Percentiles rank a stretch among this genome's conserved stretches.
phyloP scores from a whole-genome alignment of 345 rosid species.

The Punica granatum region DNA sequence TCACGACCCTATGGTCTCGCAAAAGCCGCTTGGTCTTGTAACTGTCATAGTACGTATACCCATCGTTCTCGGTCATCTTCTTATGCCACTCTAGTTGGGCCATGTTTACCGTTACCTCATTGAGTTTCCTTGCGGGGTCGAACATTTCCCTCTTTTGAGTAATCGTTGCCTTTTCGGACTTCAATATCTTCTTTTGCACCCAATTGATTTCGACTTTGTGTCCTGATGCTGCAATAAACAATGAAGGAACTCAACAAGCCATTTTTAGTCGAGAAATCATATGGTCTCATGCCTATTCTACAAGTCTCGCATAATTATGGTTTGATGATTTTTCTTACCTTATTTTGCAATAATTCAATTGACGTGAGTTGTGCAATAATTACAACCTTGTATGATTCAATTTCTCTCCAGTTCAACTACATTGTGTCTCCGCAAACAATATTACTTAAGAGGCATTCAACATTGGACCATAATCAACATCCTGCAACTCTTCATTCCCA shows the following conservation, averaged over 20 bases:
- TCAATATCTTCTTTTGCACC: not conserved
- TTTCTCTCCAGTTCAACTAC: not conserved
- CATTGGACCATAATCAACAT: slow-evolving; percentile 12
- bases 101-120: slow-evolving; percentile 33
- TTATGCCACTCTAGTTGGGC: slow-evolving; percentile 54
- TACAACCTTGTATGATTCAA: slow-evolving; percentile 13
- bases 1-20: not conserved
- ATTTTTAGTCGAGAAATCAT: not conserved
- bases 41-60: slow-evolving; percentile 52
- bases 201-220: not conserved
- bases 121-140: slow-evolving; percentile 28
- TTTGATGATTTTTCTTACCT: slow-evolving; percentile 16
- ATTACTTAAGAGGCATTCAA: slow-evolving; percentile 6
- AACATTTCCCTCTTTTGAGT: slow-evolving; percentile 11
- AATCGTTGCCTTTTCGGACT: slow-evolving; percentile 6
- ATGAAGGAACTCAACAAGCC: too few species aligned
- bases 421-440: slow-evolving; percentile 12
- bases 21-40: slow-evolving; percentile 18
- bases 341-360: slow-evolving; percentile 15
- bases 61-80: slow-evolving; percentile 22
- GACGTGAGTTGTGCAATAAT: slow-evolving; percentile 24
- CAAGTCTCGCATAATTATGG: too few species aligned
- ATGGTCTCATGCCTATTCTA: not conserved
- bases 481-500: slow-evolving; percentile 10
- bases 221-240: slow-evolving; percentile 16